phyloP scores from a whole-genome alignment of 2,329 filamentous ascomycete genomes.

The Penicillium sp. region DNA sequence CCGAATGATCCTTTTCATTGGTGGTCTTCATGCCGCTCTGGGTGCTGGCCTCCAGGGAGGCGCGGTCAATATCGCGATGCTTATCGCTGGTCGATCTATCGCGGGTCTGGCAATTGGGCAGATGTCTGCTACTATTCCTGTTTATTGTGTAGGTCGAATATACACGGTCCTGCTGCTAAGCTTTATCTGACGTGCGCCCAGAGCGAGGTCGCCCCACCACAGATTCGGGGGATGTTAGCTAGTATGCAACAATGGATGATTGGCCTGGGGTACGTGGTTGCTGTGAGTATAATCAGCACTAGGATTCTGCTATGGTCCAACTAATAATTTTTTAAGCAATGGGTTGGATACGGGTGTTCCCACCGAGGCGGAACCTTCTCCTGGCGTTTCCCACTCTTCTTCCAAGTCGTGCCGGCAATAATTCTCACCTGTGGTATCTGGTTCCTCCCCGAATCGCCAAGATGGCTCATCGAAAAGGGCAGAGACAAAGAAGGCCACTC shows the following conservation, averaged over 20 bases:
- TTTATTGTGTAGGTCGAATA: constrained; percentile 41
- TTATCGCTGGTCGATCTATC: constrained; percentile 52
- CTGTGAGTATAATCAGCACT: constrained; percentile 30
- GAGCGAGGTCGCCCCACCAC: constrained; percentile 42
- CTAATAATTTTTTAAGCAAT: constrained; percentile 34
- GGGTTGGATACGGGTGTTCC: constrained; percentile 51
- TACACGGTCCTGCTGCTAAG: background rate
- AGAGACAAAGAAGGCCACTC: constrained; percentile 33
- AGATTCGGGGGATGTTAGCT: constrained; percentile 40
- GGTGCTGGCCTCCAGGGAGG: constrained; percentile 40
- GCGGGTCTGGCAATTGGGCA: constrained; percentile 52
- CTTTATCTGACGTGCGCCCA: constrained; percentile 11
- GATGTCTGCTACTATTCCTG: constrained; percentile 48
- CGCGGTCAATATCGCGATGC: constrained; percentile 41
- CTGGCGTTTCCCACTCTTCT: constrained; percentile 37
- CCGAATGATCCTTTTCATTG: constrained; percentile 34
- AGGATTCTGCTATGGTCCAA: background rate
- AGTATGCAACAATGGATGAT: constrained; percentile 49
- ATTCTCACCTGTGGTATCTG: constrained; percentile 35
- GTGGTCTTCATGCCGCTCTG: constrained; percentile 32
- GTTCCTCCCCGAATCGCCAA: constrained; percentile 36
- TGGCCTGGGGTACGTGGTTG: constrained; percentile 44
- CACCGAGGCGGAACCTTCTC: constrained; percentile 31
- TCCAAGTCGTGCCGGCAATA: constrained; percentile 43
- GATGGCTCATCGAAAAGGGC: constrained; percentile 41